Conservation (phyloP, 1,139 yeast genomes). For the Pichia sp. region DNA sequence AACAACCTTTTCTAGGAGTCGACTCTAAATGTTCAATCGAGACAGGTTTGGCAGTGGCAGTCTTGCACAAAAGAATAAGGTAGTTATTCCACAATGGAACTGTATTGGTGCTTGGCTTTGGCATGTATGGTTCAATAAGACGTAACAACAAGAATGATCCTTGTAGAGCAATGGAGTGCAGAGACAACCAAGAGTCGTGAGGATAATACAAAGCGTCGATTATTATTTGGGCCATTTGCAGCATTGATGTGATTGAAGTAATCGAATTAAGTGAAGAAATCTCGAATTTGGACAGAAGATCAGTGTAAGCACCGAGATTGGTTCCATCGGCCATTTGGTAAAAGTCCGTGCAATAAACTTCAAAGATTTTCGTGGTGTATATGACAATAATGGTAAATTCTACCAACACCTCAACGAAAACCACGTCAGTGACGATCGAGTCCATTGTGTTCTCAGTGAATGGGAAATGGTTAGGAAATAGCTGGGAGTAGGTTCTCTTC, state of each 20-base stretch:
- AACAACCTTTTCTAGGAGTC: constrained; percentile 70
- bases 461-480: constrained; percentile 70
- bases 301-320: constrained; percentile 1
- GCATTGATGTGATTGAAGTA: constrained; percentile 8
- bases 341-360: constrained; percentile 10
- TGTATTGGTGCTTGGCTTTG: constrained; percentile 44
- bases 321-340: neutral
- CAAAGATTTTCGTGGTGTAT: constrained; percentile 38
- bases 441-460: constrained; percentile 65
- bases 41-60: constrained; percentile 53
- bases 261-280: constrained; percentile 7
- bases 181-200: constrained; percentile 62
- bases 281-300: constrained; percentile 5
- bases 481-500: constrained; percentile 57
- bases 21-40: constrained; percentile 63
- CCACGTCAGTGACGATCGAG: constrained; percentile 67
- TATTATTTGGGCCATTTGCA: constrained; percentile 6
- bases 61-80: constrained; percentile 51
- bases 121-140: constrained; percentile 50
- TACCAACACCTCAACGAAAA: constrained; percentile 66
- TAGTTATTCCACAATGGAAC: constrained; percentile 69
- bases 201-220: constrained; percentile 43
- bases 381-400: constrained; percentile 64
- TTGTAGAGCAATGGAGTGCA: constrained; percentile 18
- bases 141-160: constrained; percentile 11